Base-by-base conservation (phyloP, 2,329 filamentous ascomycete species). In the Cryphonectria parasitica region DNA sequence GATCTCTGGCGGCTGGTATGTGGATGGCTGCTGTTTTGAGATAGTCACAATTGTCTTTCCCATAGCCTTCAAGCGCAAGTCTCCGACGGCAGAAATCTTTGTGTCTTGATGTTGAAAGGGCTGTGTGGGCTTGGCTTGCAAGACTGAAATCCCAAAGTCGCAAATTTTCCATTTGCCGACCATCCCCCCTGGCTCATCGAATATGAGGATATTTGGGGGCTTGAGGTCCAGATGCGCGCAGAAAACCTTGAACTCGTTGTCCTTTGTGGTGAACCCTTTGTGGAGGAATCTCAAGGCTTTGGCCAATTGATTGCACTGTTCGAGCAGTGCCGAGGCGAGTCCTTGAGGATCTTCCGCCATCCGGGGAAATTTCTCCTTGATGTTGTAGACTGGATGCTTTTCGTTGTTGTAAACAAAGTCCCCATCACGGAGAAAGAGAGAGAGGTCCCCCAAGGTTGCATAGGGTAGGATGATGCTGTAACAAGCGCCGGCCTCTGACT, bases 81-180 rank as follows among this genome's bases (percentile, higher is more conserved):
- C 69, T 54, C 69, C 69, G 31, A 68, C 45, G 7, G 69, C 65
- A 28, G 39, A 62, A 3, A 70, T 49, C 31, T 52, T 34, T 7
- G 34, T 13, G 19, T 41, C 43, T 7, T 8, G 7, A 2, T n/a
- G 49, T 28, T 4, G 56, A 31, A 4, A 34, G 13, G 64, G 28
- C 17, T 58, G 66, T 11, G 39, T 25, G 34, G 58, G 22, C 1
- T 66, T 62, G 25, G 66, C 66, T 1, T 62, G 36, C 25, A 73
- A 61, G 39, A 73, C 71, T 0, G 71, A 73, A 17, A 73, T 73
- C 7, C 71, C 71, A 19, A 73, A 73, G n/a, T 73, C 71, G 28
- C 62, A 68, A 1, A 73, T 31, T 8, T 73, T 73, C 71, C 69
- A 73, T 17, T 54, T 65, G 1, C 71, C 71, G 22, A 73, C 69